These are phyloP conservation scores for Austroboletus novae-zelandiae DNA, from an alignment of 1,284 basidiomycete species.

Conservation along the genomic window DNA sequence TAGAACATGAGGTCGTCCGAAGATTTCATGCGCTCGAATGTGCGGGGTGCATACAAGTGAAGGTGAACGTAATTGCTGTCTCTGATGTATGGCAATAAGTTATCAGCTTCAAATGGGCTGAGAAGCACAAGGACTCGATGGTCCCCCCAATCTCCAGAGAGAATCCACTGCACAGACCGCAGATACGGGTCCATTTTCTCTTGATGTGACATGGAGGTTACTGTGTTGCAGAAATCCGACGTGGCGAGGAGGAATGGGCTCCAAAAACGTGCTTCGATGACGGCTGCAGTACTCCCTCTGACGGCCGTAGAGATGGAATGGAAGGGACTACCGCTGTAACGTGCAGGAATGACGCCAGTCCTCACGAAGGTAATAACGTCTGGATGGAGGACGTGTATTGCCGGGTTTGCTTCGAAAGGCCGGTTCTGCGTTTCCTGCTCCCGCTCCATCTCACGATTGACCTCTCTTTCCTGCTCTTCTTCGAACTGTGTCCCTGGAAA, in stretches of 20 bases:
- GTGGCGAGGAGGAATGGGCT: constrained; percentile 21
- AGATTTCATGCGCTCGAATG: not conserved
- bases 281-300: not conserved
- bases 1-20: not conserved
- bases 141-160: constrained; percentile 20
- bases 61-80: not conserved
- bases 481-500: not conserved
- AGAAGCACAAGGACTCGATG: constrained; percentile 31
- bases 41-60: not conserved
- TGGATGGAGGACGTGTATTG: constrained; percentile 12
- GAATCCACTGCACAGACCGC: constrained; percentile 44
- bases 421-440: not conserved
- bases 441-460: not conserved
- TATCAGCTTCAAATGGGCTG: constrained; percentile 31
- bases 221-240: constrained; percentile 21
- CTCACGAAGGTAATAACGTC: constrained; percentile 20
- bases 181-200: constrained; percentile 28
- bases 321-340: not conserved
- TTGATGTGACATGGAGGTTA: not conserved
- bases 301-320: constrained; percentile 7
- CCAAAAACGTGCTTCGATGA: constrained; percentile 9
- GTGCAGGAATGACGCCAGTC: constrained; percentile 10
- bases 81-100: not conserved
- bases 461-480: not conserved
- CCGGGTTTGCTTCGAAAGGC: not conserved